A percentile compares a stretch with the other conserved stretches of the same genome.
phyloP scores from a whole-genome alignment of 1,284 basidiomycete species.

The Thecaphora thlaspeos region DNA sequence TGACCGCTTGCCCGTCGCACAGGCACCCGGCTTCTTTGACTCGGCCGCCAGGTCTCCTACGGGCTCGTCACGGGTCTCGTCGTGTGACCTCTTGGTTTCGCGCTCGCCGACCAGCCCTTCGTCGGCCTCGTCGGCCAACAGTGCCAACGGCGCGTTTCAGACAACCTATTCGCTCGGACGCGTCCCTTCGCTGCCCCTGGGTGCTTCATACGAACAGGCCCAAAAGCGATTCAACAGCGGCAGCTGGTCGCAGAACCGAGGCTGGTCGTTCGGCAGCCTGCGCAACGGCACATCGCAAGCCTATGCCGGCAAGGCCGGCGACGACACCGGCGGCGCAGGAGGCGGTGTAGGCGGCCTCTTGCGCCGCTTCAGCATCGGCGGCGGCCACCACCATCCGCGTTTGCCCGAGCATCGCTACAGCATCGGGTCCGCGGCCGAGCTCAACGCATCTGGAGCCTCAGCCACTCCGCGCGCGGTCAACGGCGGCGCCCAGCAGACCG shows the following conservation, averaged over 20 bases:
- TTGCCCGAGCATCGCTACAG: constrained; percentile 1
- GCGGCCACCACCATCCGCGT: constrained; percentile 5
- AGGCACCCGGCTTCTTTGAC: not conserved
- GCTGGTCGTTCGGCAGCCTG: constrained; percentile 9
- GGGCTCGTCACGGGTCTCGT: constrained; percentile 25
- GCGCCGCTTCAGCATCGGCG: constrained; percentile 38
- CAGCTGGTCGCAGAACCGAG: constrained; percentile 35
- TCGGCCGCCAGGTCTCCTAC: constrained; percentile 1
- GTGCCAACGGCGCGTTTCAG: constrained; percentile 1
- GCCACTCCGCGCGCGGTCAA: no score
- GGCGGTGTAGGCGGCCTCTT: constrained; percentile 38
- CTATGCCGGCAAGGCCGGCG: not conserved
- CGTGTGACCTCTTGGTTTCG: constrained; percentile 23
- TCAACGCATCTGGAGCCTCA: not conserved
- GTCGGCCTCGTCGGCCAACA: constrained; percentile 18
- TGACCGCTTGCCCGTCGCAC: not conserved
- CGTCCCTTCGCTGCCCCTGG: constrained; percentile 36
- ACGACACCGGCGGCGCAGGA: not conserved
- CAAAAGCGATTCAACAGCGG: constrained; percentile 42
- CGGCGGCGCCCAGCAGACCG: not conserved
- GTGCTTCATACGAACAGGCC: constrained; percentile 36
- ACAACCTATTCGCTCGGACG: constrained; percentile 20
- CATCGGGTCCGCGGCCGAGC: not conserved
- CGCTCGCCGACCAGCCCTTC: constrained; percentile 22
- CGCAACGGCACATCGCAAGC: not conserved